A percentile compares a stretch with the other conserved stretches of the same genome.
Conservation (phyloP, 2,329 filamentous ascomycete genomes). For the Dactylellina cionopaga region DNA sequence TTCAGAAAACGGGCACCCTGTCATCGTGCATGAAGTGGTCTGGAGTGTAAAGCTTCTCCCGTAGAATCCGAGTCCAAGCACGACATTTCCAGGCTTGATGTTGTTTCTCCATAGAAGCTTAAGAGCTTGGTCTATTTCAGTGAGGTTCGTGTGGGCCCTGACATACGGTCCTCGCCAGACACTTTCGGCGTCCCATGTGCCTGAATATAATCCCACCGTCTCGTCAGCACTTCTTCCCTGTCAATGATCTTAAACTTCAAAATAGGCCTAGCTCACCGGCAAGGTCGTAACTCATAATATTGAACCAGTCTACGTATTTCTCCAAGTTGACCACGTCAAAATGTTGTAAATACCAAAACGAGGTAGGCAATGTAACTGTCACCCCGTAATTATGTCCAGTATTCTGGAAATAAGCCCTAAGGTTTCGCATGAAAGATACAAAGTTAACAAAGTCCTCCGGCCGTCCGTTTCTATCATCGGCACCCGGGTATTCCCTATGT, state of each 20-base stretch:
- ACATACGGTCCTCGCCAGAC: slow-evolving; percentile 35
- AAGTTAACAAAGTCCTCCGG: slow-evolving; percentile 28
- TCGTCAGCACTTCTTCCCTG: no score
- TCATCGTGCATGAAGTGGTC: slow-evolving; percentile 54
- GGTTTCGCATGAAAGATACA: slow-evolving; percentile 17
- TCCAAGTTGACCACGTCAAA: slow-evolving; percentile 57
- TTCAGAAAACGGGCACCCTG: slow-evolving; percentile 54
- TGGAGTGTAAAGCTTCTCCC: slow-evolving; percentile 54
- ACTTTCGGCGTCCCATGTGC: no score
- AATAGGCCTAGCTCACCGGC: no score
- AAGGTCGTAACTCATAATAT: slow-evolving; percentile 58
- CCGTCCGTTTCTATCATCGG: slow-evolving; percentile 27
- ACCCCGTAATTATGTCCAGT: slow-evolving; percentile 10
- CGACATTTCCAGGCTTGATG: slow-evolving; percentile 39
- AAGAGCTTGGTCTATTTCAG: slow-evolving; percentile 57
- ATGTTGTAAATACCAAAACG: slow-evolving; percentile 58
- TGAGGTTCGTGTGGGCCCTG: slow-evolving; percentile 57
- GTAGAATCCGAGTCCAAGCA: slow-evolving; percentile 54
- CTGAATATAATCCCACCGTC: no score
- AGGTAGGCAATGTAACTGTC: slow-evolving; percentile 56
- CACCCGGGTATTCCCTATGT: slow-evolving; percentile 43
- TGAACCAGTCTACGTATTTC: slow-evolving; percentile 58
- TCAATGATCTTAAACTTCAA: no score
- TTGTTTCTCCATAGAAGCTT: slow-evolving; percentile 58
- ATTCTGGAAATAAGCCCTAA: slow-evolving; percentile 3